Percentiles rank a stretch among this genome's conserved stretches.
These are phyloP conservation scores for Fusarium citri DNA, from an alignment of 2,329 filamentous ascomycete species.

Conservation along the genomic window DNA sequence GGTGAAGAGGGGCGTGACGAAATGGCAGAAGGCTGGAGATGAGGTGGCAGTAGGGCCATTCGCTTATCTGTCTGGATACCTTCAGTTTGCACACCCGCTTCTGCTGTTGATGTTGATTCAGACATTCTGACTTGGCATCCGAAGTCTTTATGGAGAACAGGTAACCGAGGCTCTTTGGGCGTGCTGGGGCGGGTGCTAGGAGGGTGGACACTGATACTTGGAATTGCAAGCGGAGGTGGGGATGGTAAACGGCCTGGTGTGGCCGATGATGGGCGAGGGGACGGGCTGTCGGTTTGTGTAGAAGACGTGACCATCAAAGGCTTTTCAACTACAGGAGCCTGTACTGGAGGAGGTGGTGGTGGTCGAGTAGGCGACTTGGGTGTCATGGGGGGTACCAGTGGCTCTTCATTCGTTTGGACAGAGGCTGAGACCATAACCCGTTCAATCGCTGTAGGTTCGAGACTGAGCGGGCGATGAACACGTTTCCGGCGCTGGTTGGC, in stretches of 20 bases:
- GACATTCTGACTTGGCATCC: slow-evolving; percentile 77
- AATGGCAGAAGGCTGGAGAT: slow-evolving; percentile 83
- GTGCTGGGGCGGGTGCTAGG: slow-evolving; percentile 86
- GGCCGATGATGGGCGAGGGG: slow-evolving; percentile 9
- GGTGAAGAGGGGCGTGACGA: slow-evolving; percentile 70
- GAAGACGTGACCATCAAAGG: slow-evolving; percentile 63
- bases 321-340: slow-evolving; percentile 50
- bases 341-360: slow-evolving; percentile 51
- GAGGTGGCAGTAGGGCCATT: slow-evolving; percentile 77
- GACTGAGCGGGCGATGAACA: slow-evolving; percentile 65
- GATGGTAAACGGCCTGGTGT: slow-evolving; percentile 38
- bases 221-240: slow-evolving; percentile 68
- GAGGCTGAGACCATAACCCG: slow-evolving; percentile 72
- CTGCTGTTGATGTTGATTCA: slow-evolving; percentile 37
- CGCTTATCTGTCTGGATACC: slow-evolving; percentile 87
- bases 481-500: slow-evolving; percentile 80
- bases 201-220: slow-evolving; percentile 91
- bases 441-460: slow-evolving; percentile 57
- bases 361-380: slow-evolving; percentile 58
- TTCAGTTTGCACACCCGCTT: slow-evolving; percentile 80
- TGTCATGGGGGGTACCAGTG: slow-evolving; percentile 73
- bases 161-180: slow-evolving; percentile 77
- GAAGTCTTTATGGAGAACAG: slow-evolving; percentile 85
- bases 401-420: slow-evolving; percentile 72
- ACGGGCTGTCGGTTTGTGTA: slow-evolving; percentile 68